Conservation (phyloP, 1,284 basidiomycete genomes). For the Inonotus hispidus region DNA sequence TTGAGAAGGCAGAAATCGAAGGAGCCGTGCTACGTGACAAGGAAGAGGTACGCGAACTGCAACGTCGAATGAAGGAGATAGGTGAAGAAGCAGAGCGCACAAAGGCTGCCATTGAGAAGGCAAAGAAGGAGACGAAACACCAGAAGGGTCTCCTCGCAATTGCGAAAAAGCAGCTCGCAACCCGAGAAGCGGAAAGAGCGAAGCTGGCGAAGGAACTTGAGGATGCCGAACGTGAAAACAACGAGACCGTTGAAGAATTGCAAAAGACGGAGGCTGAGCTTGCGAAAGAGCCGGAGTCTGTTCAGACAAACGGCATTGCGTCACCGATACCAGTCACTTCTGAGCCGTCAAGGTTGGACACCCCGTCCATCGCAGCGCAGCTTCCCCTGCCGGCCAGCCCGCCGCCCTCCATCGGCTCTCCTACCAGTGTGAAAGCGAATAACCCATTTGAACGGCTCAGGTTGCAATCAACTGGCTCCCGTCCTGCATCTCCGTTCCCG, state of each 20-base stretch:
- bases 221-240: conserved; percentile 54
- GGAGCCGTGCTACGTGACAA: conserved; percentile 86
- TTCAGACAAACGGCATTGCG: conserved; percentile 17
- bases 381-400: conserved; percentile 63
- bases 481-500: conserved; percentile 53
- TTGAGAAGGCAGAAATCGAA: conserved; percentile 92
- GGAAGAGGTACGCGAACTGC: conserved; percentile 87
- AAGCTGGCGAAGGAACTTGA: conserved; percentile 70
- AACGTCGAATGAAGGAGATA: conserved; percentile 79
- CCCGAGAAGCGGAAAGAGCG: conserved; percentile 75
- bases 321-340: conserved; percentile 23
- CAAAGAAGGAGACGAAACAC: conserved; percentile 91
- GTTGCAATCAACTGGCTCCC: conserved; percentile 39
- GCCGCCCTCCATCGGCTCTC: conserved; percentile 34
- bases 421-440: conserved; percentile 61
- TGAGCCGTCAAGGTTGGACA: conserved; percentile 32
- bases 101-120: conserved; percentile 80
- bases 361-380: conserved; percentile 55
- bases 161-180: conserved; percentile 88
- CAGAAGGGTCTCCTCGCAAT: conserved; percentile 95
- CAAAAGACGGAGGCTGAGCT: conserved; percentile 50
- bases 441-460: conserved; percentile 89
- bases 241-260: conserved; percentile 49
- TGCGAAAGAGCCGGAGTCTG: conserved; percentile 28
- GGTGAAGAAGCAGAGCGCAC: conserved; percentile 69